phyloP scores from a whole-genome alignment of 495 filamentous ascomycete species.

The Chaetomium cochliodes region DNA sequence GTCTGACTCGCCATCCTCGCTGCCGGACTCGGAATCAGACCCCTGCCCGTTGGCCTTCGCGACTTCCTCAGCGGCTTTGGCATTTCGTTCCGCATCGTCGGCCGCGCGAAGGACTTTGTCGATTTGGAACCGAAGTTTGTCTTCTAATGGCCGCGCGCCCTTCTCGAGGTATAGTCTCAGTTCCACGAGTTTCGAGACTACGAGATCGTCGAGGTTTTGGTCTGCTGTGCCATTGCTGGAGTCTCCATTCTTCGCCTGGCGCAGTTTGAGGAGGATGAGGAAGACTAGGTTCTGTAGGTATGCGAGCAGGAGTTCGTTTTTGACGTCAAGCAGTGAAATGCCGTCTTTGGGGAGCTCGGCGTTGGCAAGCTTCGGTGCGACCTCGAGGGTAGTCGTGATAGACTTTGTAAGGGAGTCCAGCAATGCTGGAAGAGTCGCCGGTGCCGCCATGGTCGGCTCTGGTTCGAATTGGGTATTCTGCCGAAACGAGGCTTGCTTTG shows the following conservation, averaged over 20 bases:
- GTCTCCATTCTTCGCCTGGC: slow-evolving; percentile 49
- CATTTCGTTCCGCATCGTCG: slow-evolving; percentile 62
- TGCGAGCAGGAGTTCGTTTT: slow-evolving; percentile 91
- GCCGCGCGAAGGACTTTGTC: slow-evolving; percentile 87
- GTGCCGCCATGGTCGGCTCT: slow-evolving; percentile 44
- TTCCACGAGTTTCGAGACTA: slow-evolving; percentile 80
- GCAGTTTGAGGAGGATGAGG: slow-evolving; percentile 77
- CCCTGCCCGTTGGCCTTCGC: slow-evolving; percentile 34
- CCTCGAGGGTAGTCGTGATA: slow-evolving; percentile 57
- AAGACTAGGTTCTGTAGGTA: slow-evolving; percentile 95
- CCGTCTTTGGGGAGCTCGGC: slow-evolving; percentile 70
- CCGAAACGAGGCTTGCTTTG: neutral
- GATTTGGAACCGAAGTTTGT: slow-evolving; percentile 79
- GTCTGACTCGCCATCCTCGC: slow-evolving; percentile 40
- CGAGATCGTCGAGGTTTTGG: slow-evolving; percentile 47
- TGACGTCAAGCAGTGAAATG: slow-evolving; percentile 89
- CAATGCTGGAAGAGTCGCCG: slow-evolving; percentile 54
- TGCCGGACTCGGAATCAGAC: slow-evolving; percentile 41
- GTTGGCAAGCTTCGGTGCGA: slow-evolving; percentile 57
- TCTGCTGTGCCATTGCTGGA: slow-evolving; percentile 36
- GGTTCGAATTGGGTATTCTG: neutral
- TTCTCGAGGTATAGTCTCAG: slow-evolving; percentile 85
- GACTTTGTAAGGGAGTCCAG: slow-evolving; percentile 64
- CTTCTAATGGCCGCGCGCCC: slow-evolving; percentile 85
- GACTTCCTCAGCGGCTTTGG: slow-evolving; percentile 31